Percentiles rank a stretch among this genome's conserved stretches.
Evolutionary conservation across 306 rosid genomes (phyloP).

Genomic region (Adenanthera pavonina): DNA sequence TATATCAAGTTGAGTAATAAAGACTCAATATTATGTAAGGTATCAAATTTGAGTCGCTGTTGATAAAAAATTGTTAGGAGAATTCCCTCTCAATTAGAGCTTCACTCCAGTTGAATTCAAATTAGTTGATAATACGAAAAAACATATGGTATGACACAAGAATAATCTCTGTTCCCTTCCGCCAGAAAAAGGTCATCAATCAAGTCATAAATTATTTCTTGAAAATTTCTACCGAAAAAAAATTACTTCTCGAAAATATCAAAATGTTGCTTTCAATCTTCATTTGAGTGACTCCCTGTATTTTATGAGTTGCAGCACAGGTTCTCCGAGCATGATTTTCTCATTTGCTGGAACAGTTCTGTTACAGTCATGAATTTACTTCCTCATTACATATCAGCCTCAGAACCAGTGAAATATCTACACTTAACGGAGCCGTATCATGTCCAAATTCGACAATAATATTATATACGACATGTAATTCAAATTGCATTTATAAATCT

Average conservation of each 20-base stretch:
- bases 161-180: neutral
- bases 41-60: too few relatives aligned
- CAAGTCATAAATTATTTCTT: slow-evolving; percentile 8
- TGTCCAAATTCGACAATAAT: neutral
- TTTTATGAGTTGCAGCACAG: slow-evolving; percentile 17
- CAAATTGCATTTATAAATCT: too few relatives aligned
- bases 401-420: neutral
- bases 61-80: too few relatives aligned
- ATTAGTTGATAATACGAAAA: too few relatives aligned
- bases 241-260: slow-evolving; percentile 11
- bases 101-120: too few relatives aligned
- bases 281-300: slow-evolving; percentile 38
- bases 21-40: too few relatives aligned
- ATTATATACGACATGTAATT: slow-evolving; percentile 10
- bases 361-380: slow-evolving; percentile 31
- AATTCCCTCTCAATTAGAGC: too few relatives aligned
- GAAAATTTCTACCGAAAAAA: slow-evolving; percentile 11
- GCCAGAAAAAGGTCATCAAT: neutral
- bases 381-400: slow-evolving; percentile 11
- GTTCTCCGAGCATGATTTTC: slow-evolving; percentile 36
- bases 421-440: neutral
- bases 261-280: slow-evolving; percentile 37
- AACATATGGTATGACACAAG: neutral
- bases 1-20: too few relatives aligned
- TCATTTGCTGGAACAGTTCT: slow-evolving; percentile 41